Conservation (phyloP, 768 basidiomycete species). For the Mycena vitilis region DNA sequence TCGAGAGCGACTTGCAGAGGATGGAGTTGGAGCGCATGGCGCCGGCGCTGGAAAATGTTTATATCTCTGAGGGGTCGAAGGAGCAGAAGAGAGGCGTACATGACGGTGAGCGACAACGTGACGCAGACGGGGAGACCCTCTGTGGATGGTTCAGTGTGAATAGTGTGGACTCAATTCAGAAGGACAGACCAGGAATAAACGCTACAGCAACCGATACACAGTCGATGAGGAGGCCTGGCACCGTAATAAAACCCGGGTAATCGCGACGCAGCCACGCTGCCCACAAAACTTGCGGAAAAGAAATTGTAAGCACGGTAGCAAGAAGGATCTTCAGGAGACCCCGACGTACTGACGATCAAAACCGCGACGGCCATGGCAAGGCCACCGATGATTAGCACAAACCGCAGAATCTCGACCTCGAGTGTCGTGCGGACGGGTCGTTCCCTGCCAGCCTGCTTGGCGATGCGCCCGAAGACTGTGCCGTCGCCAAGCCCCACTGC, state of each 20-base stretch:
- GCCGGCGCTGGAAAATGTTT: slow-evolving; percentile 43
- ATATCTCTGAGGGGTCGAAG: background rate
- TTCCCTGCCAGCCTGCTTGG: slow-evolving; percentile 53
- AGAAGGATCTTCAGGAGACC: slow-evolving; percentile 40
- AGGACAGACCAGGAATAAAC: slow-evolving; percentile 33
- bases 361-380: slow-evolving; percentile 58
- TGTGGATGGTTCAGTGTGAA: slow-evolving; percentile 49
- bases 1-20: slow-evolving; percentile 66
- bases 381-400: slow-evolving; percentile 63
- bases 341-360: slow-evolving; percentile 63
- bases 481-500: slow-evolving; percentile 62
- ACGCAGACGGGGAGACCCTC: slow-evolving; percentile 67
- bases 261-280: slow-evolving; percentile 52
- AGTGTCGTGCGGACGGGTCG: slow-evolving; percentile 57
- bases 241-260: slow-evolving; percentile 59
- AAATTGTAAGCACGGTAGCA: slow-evolving; percentile 9
- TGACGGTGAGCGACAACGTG: slow-evolving; percentile 61
- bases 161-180: background rate
- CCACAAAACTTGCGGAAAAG: slow-evolving; percentile 37
- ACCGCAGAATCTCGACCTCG: slow-evolving; percentile 65
- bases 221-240: slow-evolving; percentile 64
- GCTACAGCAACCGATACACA: slow-evolving; percentile 64
- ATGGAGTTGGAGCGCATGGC: slow-evolving; percentile 65
- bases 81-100: slow-evolving; percentile 19
- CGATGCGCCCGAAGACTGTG: slow-evolving; percentile 59